Evolutionary conservation across 148 eudicot species (phyloP).

Genomic region (Heliosperma pusillum): DNA sequence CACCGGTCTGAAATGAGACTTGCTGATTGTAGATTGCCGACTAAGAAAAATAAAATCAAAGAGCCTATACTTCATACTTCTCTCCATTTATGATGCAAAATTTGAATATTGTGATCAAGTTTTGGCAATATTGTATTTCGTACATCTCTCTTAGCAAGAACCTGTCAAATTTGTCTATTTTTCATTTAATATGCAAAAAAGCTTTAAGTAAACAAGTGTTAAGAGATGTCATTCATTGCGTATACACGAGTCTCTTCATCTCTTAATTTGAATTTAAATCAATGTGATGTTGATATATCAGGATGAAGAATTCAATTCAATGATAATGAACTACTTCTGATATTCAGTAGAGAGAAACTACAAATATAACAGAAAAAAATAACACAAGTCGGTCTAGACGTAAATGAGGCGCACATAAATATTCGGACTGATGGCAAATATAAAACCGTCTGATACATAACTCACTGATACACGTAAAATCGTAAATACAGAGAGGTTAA

Average conservation of each 20-base stretch:
- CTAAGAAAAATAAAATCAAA: no score
- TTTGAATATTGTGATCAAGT: background rate
- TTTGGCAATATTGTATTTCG: background rate
- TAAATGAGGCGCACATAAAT: no score
- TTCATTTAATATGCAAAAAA: background rate
- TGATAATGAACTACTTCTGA: no score
- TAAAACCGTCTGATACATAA: no score
- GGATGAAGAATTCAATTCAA: background rate
- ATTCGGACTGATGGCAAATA: no score
- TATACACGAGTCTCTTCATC: background rate
- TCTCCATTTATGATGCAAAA: no score
- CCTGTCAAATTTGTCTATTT: background rate
- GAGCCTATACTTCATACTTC: no score
- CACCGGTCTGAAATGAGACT: no score
- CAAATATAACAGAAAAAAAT: no score
- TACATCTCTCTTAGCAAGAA: background rate
- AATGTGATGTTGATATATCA: background rate
- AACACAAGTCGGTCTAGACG: no score
- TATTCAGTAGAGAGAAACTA: no score
- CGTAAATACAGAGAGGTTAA: background rate
- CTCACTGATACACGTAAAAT: background rate
- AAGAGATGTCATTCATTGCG: slow-evolving; percentile 3
- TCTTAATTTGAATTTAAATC: background rate
- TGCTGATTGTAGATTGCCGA: no score
- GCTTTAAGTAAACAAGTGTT: background rate